Evolutionary conservation across 208 protist genomes (phyloP).

Genomic region (Endotrypanum monterogeii): DNA sequence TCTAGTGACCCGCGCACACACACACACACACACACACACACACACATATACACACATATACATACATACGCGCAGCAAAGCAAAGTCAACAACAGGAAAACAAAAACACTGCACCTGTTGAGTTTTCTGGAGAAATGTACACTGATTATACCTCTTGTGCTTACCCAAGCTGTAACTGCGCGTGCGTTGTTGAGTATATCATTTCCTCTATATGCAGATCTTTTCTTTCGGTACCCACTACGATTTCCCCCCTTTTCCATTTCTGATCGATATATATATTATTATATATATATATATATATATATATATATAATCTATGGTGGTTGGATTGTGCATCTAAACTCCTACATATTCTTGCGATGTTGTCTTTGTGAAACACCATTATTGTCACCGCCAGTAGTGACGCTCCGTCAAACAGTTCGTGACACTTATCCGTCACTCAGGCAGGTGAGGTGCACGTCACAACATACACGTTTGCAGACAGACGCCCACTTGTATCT

Average conservation of each 20-base stretch:
- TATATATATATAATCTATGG: too few relatives aligned
- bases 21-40: too few relatives aligned
- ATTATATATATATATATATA: too few relatives aligned
- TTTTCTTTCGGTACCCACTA: background rate
- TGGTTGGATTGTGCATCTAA: too few relatives aligned
- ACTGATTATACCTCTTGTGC: background rate
- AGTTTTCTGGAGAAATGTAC: background rate
- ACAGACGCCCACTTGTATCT: background rate
- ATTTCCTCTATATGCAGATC: too few relatives aligned
- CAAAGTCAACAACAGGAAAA: too few relatives aligned
- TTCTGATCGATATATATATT: background rate
- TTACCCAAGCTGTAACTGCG: background rate
- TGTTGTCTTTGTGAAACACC: background rate
- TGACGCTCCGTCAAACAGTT: background rate
- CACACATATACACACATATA: too few relatives aligned
- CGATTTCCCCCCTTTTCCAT: background rate
- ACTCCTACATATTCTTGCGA: too few relatives aligned
- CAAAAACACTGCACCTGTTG: background rate
- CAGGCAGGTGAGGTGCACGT: background rate
- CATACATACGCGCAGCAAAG: background rate
- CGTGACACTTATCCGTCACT: slow-evolving; percentile 1
- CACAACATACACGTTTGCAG: background rate
- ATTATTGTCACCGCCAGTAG: background rate
- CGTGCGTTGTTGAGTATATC: background rate
- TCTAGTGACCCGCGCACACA: too few relatives aligned